Percentiles rank a stretch among this genome's conserved stretches.
Evolutionary conservation across 805 yeast genomes (phyloP).

Genomic region (Ogataea haglerorum): DNA sequence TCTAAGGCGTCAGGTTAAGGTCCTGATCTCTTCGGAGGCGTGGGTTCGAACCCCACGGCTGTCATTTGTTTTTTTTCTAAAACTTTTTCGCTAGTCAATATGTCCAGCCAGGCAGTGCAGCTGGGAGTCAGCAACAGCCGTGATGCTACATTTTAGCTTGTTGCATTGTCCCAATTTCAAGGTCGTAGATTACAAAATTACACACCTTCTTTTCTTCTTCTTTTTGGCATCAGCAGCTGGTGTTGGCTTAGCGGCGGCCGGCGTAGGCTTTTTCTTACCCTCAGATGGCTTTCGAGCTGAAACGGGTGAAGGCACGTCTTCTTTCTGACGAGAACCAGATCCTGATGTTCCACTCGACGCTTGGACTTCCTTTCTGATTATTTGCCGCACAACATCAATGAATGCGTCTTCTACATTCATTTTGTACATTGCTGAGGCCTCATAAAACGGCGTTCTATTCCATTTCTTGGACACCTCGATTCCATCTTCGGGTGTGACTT

Average conservation of each 20-base stretch:
- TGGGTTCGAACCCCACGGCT: conserved; percentile 85
- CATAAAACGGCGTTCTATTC: conserved; percentile 90
- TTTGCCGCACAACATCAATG: conserved; percentile 82
- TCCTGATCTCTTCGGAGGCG: conserved; percentile 84
- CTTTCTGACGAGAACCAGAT: conserved; percentile 6
- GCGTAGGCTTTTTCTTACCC: conserved; percentile 1
- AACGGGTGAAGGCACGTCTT: conserved; percentile 2
- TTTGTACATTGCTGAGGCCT: conserved; percentile 87
- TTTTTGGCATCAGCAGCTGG: conserved; percentile 7
- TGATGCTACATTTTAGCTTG: neutral
- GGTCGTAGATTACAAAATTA: conserved; percentile 12
- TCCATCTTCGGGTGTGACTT: conserved; percentile 77
- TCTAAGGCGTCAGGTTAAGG: conserved; percentile 45
- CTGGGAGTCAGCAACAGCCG: no score
- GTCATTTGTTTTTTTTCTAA: conserved; percentile 41
- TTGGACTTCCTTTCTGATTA: conserved; percentile 67
- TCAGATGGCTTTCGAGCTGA: conserved; percentile 6
- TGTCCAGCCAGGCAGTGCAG: neutral
- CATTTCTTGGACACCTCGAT: conserved; percentile 77
- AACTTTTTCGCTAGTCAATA: neutral
- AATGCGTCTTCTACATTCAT: conserved; percentile 91
- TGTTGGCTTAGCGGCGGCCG: conserved; percentile 1
- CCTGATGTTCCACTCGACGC: conserved; percentile 11
- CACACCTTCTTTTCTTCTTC: conserved; percentile 21
- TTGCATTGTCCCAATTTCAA: neutral